Evolutionary conservation across 495 filamentous ascomycete species (phyloP).

Genomic region (Lindgomyces ingoldianus): DNA sequence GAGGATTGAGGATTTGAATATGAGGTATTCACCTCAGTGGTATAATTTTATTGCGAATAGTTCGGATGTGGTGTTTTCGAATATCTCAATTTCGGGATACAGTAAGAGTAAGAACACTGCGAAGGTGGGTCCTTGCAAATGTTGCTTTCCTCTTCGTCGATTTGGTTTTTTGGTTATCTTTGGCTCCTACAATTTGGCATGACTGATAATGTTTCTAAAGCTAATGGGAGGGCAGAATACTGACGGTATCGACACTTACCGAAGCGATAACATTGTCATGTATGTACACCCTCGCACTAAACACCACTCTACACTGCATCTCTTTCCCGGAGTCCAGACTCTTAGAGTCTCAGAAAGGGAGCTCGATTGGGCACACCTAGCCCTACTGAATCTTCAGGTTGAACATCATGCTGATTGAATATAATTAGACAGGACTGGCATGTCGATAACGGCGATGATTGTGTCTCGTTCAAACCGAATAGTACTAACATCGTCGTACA

Average conservation of each 20-base stretch:
- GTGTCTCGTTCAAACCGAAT: slow-evolving; percentile 79
- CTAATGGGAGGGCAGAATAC: neutral
- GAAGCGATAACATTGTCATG: slow-evolving; percentile 63
- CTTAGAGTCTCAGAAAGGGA: too few species aligned
- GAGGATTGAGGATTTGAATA: slow-evolving; percentile 60
- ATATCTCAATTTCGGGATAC: slow-evolving; percentile 62
- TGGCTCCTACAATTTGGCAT: neutral
- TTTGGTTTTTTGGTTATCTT: too few species aligned
- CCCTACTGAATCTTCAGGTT: too few species aligned
- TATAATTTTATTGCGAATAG: slow-evolving; percentile 70
- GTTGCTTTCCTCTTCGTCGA: too few species aligned
- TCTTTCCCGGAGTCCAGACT: too few species aligned
- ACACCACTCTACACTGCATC: too few species aligned
- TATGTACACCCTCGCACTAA: too few species aligned
- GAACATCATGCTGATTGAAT: too few species aligned
- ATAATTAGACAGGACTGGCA: slow-evolving; percentile 67
- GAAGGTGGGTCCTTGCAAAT: slow-evolving; percentile 72
- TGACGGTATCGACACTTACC: slow-evolving; percentile 57
- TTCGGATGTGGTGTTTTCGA: slow-evolving; percentile 64
- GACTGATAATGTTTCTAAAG: neutral
- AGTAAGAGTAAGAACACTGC: slow-evolving; percentile 54
- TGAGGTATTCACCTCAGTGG: slow-evolving; percentile 66
- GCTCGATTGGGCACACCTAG: too few species aligned
- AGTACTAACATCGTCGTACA: slow-evolving; percentile 73
- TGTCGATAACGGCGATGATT: slow-evolving; percentile 72